A percentile compares a stretch with the other conserved stretches of the same genome.
Evolutionary conservation across 805 yeast genomes (phyloP).

Genomic region (Wickerhamiella hasegawae): DNA sequence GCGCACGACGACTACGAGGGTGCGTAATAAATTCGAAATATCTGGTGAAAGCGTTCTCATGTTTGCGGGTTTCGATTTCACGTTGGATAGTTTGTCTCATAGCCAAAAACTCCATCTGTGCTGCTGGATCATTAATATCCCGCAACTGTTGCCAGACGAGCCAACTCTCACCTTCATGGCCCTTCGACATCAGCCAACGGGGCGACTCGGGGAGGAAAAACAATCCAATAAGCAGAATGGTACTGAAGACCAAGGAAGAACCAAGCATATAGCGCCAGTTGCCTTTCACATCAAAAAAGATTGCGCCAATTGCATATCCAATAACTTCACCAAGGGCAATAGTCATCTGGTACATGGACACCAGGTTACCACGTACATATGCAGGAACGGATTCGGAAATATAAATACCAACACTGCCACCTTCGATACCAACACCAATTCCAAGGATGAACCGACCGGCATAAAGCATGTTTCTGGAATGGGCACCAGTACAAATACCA

Average conservation of each 20-base stretch:
- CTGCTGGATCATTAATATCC: slow-evolving; percentile 27
- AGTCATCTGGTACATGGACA: slow-evolving; percentile 46
- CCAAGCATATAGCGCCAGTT: slow-evolving; percentile 59
- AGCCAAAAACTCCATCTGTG: slow-evolving; percentile 40
- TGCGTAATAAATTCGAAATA: slow-evolving; percentile 37
- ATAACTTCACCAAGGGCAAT: slow-evolving; percentile 52
- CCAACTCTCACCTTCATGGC: slow-evolving; percentile 34
- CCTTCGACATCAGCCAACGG: slow-evolving; percentile 39
- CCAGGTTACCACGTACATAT: slow-evolving; percentile 40
- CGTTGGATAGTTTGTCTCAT: slow-evolving; percentile 37
- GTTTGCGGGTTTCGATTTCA: slow-evolving; percentile 24
- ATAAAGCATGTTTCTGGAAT: slow-evolving; percentile 31
- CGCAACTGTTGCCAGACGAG: slow-evolving; percentile 36
- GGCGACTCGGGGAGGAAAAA: slow-evolving; percentile 47
- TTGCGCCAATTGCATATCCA: slow-evolving; percentile 49
- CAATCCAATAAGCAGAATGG: slow-evolving; percentile 33
- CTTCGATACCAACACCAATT: slow-evolving; percentile 50
- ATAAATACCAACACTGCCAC: slow-evolving; percentile 48
- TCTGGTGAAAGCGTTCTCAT: slow-evolving; percentile 25
- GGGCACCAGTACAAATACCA: slow-evolving; percentile 38
- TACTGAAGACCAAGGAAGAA: slow-evolving; percentile 42
- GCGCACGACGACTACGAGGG: slow-evolving; percentile 46
- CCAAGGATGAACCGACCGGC: slow-evolving; percentile 48
- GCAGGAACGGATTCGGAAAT: slow-evolving; percentile 48
- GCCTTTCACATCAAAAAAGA: slow-evolving; percentile 37